Conservation (phyloP, 257 asterid genomes). For the Solanum piurae region DNA sequence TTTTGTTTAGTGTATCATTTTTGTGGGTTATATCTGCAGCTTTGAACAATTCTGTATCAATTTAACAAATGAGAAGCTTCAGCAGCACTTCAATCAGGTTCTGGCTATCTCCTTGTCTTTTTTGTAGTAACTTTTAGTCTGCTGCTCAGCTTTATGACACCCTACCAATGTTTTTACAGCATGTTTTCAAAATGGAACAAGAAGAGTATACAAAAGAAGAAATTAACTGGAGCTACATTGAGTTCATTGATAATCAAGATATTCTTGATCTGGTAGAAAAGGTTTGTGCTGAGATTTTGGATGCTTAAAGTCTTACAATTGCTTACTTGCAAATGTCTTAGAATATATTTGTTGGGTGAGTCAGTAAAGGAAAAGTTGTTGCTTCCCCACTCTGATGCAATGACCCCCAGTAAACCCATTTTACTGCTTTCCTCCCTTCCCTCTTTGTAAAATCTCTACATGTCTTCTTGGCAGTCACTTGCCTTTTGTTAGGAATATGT, state of each 20-base stretch:
- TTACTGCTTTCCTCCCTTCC: neutral
- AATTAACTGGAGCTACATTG: slow-evolving; percentile 98
- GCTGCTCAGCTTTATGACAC: slow-evolving; percentile 9
- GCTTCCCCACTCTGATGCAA: neutral
- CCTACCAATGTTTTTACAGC: slow-evolving; percentile 44
- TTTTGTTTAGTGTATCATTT: neutral
- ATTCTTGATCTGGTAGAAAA: slow-evolving; percentile 88
- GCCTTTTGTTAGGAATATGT: neutral
- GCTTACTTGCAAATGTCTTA: neutral
- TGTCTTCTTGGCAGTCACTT: neutral
- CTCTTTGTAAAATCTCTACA: neutral
- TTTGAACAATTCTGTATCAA: slow-evolving; percentile 96
- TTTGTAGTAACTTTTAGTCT: neutral
- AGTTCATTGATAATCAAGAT: slow-evolving; percentile 97
- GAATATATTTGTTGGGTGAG: neutral
- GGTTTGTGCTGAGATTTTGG: slow-evolving; percentile 27
- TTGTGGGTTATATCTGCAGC: slow-evolving; percentile 34
- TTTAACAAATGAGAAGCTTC: slow-evolving; percentile 97
- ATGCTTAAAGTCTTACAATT: neutral
- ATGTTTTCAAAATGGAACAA: slow-evolving; percentile 99
- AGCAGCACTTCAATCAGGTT: slow-evolving; percentile 99
- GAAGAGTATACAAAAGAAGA: slow-evolving; percentile 99
- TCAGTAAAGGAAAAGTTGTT: neutral
- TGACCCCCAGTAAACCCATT: neutral
- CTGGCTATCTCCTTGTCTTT: neutral